Conservation (phyloP, 306 rosid genomes). For the Vigna radiata region DNA sequence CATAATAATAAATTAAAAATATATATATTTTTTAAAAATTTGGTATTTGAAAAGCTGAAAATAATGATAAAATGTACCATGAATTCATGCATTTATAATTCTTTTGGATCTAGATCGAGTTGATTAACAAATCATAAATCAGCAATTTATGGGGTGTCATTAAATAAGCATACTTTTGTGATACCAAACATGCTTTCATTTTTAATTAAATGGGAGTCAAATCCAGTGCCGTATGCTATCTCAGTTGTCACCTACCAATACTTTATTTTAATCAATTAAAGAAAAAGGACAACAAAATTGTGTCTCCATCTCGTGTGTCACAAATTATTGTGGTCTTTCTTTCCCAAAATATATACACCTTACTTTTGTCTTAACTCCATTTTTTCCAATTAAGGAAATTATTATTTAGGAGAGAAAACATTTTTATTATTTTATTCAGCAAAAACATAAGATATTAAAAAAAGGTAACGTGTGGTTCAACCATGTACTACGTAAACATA, state of each 20-base stretch:
- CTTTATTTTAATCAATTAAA: not conserved
- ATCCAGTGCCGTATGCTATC: constrained; percentile 30
- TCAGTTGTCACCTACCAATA: constrained; percentile 31
- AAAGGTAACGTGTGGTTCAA: too few relatives aligned
- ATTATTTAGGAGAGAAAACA: not conserved
- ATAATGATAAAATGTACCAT: too few relatives aligned
- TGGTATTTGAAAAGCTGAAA: too few relatives aligned
- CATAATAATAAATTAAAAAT: too few relatives aligned
- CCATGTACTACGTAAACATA: too few relatives aligned
- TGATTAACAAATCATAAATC: constrained; percentile 3
- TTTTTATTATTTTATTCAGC: too few relatives aligned
- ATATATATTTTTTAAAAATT: too few relatives aligned
- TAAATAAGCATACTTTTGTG: not conserved
- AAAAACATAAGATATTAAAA: too few relatives aligned
- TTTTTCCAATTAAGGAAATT: constrained; percentile 6
- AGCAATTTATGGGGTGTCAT: too few relatives aligned
- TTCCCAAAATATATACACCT: not conserved
- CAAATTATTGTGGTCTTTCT: not conserved
- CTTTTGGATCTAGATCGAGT: constrained; percentile 6
- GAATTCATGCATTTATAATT: not conserved
- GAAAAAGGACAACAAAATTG: not conserved
- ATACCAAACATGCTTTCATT: not conserved
- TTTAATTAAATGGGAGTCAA: constrained; percentile 29
- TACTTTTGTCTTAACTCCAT: not conserved
- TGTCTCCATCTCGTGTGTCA: constrained; percentile 37